These are phyloP conservation scores for Pelargonium citronellum DNA, from an alignment of 441 rosid genomes.

Conservation along the genomic window DNA sequence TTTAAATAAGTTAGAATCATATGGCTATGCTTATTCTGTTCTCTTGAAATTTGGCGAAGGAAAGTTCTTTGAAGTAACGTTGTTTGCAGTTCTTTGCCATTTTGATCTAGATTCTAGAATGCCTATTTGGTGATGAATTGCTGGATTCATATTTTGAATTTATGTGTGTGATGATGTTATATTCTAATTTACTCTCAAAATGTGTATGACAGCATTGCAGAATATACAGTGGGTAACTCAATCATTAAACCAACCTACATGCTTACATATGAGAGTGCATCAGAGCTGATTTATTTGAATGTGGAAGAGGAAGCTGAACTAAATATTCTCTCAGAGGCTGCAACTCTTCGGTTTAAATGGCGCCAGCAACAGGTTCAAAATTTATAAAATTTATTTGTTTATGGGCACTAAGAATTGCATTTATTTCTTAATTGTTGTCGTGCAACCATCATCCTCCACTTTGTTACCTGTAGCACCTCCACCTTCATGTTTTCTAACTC, in stretches of 20 bases:
- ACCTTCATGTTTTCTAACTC: no score
- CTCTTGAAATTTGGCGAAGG: slow-evolving; percentile 9
- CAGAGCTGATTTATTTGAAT: slow-evolving; percentile 78
- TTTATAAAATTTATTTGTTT: not conserved
- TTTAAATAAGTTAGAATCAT: not conserved
- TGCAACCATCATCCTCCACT: no score
- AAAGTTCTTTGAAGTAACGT: not conserved
- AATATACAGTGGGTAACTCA: slow-evolving; percentile 68
- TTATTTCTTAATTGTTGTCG: not conserved
- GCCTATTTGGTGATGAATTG: slow-evolving; percentile 4
- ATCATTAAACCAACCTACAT: slow-evolving; percentile 84
- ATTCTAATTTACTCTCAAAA: slow-evolving; percentile 17
- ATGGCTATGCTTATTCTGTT: not conserved
- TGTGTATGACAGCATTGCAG: slow-evolving; percentile 63
- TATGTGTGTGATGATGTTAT: slow-evolving; percentile 13
- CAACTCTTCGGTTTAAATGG: slow-evolving; percentile 68
- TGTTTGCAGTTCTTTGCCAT: not conserved
- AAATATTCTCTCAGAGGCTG: slow-evolving; percentile 73
- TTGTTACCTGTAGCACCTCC: not conserved
- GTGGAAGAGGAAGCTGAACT: slow-evolving; percentile 83
- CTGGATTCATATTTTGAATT: slow-evolving; percentile 5
- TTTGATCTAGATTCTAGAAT: not conserved
- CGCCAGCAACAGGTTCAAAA: slow-evolving; percentile 70
- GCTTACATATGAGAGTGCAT: slow-evolving; percentile 96
- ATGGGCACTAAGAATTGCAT: not conserved